Evolutionary conservation across 768 basidiomycete species (phyloP).

Genomic region (Lepiota subincarnata): DNA sequence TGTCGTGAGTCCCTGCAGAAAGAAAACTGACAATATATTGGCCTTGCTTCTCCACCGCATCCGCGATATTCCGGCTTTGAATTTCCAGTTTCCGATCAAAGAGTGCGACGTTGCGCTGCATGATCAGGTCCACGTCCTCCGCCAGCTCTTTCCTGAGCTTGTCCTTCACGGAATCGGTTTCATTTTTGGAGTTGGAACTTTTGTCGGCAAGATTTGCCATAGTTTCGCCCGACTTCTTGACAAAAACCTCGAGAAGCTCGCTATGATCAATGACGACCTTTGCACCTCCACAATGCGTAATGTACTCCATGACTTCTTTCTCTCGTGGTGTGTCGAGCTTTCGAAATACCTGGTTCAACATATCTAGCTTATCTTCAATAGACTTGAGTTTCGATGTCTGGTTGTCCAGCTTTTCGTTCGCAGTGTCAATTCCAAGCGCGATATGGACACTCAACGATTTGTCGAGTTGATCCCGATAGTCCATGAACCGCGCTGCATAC

Average conservation of each 20-base stretch:
- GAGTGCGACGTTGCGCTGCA: slow-evolving; percentile 34
- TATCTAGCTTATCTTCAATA: slow-evolving; percentile 29
- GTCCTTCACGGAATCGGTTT: slow-evolving; percentile 16
- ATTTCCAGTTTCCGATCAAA: slow-evolving; percentile 47
- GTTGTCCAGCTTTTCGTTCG: slow-evolving; percentile 26
- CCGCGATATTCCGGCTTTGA: slow-evolving; percentile 26
- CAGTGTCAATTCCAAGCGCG: slow-evolving; percentile 30
- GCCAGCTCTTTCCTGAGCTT: slow-evolving; percentile 28
- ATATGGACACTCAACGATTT: slow-evolving; percentile 35
- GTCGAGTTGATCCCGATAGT: slow-evolving; percentile 31
- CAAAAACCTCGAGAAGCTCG: slow-evolving; percentile 26
- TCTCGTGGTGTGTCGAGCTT: slow-evolving; percentile 37
- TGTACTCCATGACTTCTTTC: slow-evolving; percentile 31
- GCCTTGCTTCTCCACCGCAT: slow-evolving; percentile 13
- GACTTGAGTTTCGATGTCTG: slow-evolving; percentile 16
- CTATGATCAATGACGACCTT: slow-evolving; percentile 31
- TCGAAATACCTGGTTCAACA: slow-evolving; percentile 29
- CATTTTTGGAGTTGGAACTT: not conserved
- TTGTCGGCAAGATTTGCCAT: slow-evolving; percentile 20
- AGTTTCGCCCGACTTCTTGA: slow-evolving; percentile 28
- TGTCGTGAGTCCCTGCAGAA: slow-evolving; percentile 38
- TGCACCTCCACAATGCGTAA: slow-evolving; percentile 36
- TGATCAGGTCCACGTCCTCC: slow-evolving; percentile 33
- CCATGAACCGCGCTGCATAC: slow-evolving; percentile 28
- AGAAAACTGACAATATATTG: not conserved